Evolutionary conservation across 257 asterid species (phyloP), one percentile per base, ranked within the genome.

Genomic region (Jacaranda copaia): DNA sequence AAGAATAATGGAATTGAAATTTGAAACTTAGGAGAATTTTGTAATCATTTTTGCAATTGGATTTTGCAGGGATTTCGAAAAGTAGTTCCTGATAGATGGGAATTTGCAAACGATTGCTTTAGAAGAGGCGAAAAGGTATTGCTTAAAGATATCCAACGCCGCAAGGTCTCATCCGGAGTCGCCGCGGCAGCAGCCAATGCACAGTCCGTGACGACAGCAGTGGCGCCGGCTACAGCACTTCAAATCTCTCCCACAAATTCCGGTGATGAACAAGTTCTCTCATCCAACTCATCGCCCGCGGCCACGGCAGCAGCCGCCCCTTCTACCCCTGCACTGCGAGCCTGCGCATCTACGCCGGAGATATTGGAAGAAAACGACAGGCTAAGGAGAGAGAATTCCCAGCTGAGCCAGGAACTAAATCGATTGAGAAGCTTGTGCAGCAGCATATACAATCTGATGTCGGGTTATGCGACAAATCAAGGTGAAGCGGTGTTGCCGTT

Each of bases 71-170:
- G 98, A 72, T 94, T 94, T 68, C 89, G 91, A 25, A 94, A 94
- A 85, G 88, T 94, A 7, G 93, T 88, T 15, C 98, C 98, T 0
- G 97, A 94, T 81, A 88, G 97, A 53, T 94, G 97, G 98, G 98
- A 94, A 55, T 92, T 94, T 16, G 93, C 93, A 0, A 87, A 92
- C 81, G 94, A 92, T 8, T 92, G 84, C 75, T 92, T 94, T 16
- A 80, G 70, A 62, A 83, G 83, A 76, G 97, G 97, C 51, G 90
- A 90, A 38, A 90, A 90, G 61, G 84, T 81, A 8, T 65, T 92
- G 14, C 84, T 94, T 1, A 88, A 73, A 76, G 92, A 90, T 16
- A 94, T 92, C 69, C 97, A 89, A 5, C 94, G 98, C 77, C 88
- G 97, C 80, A 90, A 92, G 79, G 85, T 92, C 13, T 77, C 91